Conservation (phyloP, 2,329 filamentous ascomycete species). For the Myrmaecium sp. region DNA sequence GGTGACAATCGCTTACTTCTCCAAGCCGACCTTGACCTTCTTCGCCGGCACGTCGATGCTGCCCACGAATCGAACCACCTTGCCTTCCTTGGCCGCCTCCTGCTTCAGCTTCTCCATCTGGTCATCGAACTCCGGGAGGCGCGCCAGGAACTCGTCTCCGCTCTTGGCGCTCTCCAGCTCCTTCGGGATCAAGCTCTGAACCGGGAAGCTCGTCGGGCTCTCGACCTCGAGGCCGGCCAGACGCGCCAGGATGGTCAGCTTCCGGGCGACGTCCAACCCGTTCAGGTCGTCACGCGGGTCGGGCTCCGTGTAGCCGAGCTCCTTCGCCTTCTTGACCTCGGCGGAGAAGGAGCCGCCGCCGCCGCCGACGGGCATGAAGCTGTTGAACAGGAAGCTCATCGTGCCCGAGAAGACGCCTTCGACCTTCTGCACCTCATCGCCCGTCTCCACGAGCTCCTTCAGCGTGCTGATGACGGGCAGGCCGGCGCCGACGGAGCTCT, state of each 20-base stretch:
- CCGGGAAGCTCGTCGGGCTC: conserved; percentile 75
- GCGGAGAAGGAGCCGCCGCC: conserved; percentile 72
- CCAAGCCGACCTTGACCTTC: conserved; percentile 76
- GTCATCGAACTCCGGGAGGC: conserved; percentile 66
- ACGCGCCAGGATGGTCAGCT: conserved; percentile 85
- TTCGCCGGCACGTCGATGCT: conserved; percentile 74
- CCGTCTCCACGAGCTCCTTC: conserved; percentile 85
- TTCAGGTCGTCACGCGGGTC: conserved; percentile 78
- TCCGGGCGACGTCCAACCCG: conserved; percentile 80
- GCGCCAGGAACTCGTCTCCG: conserved; percentile 72
- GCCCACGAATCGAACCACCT: conserved; percentile 87
- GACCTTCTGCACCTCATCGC: conserved; percentile 79
- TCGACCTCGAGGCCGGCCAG: conserved; percentile 67
- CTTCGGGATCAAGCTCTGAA: conserved; percentile 81
- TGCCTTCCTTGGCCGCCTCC: conserved; percentile 71
- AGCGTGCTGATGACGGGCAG: conserved; percentile 86
- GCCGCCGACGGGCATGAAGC: conserved; percentile 68
- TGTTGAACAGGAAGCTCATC: conserved; percentile 97
- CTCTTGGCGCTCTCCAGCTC: conserved; percentile 62
- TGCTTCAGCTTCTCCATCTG: conserved; percentile 79
- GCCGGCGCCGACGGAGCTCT: conserved; percentile 85
- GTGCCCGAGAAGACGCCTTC: conserved; percentile 97
- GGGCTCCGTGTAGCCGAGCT: conserved; percentile 80
- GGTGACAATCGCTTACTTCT: too few relatives aligned
- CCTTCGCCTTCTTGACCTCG: conserved; percentile 83